Evolutionary conservation across 2,329 filamentous ascomycete species (phyloP), one percentile per base, ranked within the genome.

Genomic region (Dactylonectria estremocensis): DNA sequence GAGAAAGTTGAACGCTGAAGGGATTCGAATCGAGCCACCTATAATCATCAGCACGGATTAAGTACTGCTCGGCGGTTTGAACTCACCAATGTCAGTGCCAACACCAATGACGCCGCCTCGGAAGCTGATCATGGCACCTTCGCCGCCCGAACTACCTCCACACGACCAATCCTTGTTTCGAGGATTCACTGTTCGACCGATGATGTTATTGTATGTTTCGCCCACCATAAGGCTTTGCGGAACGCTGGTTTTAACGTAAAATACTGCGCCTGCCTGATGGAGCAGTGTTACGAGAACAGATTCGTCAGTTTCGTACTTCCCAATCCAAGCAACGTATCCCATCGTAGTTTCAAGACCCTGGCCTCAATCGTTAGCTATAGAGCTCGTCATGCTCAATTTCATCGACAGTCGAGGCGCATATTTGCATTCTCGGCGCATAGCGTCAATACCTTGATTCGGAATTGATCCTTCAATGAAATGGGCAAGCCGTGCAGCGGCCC

Each of bases 401-500:
- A n/a, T n/a, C n/a, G n/a, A n/a, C n/a, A n/a, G n/a, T n/a, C n/a
- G n/a, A n/a, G n/a, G n/a, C n/a, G 3, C 9, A 37, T 37, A 37
- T 6, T 37, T 10, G n/a, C 16, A 2, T 43, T 8, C 14, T 43
- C 16, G 1, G 40, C 8, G 40, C 16, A 43, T 3, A 3, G 6
- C 5, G 5, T n/a, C 16, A 5, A 43, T 50, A 55, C 70, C 59
- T 77, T 75, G 48, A 81, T 73, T 40, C 77, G 68, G 69, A 86
- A 84, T 60, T 85, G 82, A 54, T 86, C 82, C 64, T 85, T 87
- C 43, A 87, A 68, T 35, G 81, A 83, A 54, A 92, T 82, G 0
- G 90, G 89, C 0, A 92, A 80, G 7, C 90, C 90, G 73, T 92
- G 89, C 0, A 92, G 81, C 1, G 90, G 89, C 0, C 90, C 90